phyloP scores from a whole-genome alignment of 768 basidiomycete genomes.

The Podaxis pistillaris region DNA sequence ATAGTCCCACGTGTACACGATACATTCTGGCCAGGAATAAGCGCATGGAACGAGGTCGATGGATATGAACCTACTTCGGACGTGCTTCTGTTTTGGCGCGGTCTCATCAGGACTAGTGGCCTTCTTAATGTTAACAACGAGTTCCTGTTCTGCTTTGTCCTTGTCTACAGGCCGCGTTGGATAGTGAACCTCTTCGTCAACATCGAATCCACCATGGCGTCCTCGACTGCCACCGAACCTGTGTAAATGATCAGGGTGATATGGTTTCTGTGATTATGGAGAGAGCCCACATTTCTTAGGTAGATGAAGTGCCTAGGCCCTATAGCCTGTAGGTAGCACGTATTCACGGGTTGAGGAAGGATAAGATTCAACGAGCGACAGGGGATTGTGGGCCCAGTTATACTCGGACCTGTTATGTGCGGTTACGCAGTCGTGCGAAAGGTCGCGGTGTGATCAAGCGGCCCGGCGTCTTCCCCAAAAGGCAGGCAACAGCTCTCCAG shows the following conservation, averaged over 20 bases:
- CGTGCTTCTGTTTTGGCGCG: slow-evolving; percentile 99
- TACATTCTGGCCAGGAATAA: slow-evolving; percentile 66
- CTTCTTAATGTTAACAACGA: slow-evolving; percentile 96
- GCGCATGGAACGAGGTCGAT: slow-evolving; percentile 7
- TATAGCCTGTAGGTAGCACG: background rate
- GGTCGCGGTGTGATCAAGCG: background rate
- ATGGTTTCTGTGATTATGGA: background rate
- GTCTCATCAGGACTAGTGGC: slow-evolving; percentile 94
- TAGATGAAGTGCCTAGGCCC: background rate
- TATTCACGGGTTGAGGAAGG: background rate
- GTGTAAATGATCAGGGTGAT: slow-evolving; percentile 3
- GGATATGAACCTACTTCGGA: slow-evolving; percentile 72
- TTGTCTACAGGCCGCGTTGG: slow-evolving; percentile 98
- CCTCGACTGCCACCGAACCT: slow-evolving; percentile 42
- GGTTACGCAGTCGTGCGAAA: slow-evolving; percentile 14
- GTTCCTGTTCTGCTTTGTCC: slow-evolving; percentile 95
- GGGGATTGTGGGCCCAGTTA: background rate
- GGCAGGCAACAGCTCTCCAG: background rate
- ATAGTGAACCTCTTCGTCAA: slow-evolving; percentile 86
- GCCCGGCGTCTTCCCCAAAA: slow-evolving; percentile 1
- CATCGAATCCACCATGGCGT: slow-evolving; percentile 52
- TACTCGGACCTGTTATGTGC: background rate
- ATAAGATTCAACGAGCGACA: background rate
- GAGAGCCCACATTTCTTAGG: slow-evolving; percentile 6
- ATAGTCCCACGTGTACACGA: slow-evolving; percentile 99